Evolutionary conservation across 2,329 filamentous ascomycete genomes (phyloP), one percentile per base, ranked within the genome.

Genomic region (Calonectria naviculata): DNA sequence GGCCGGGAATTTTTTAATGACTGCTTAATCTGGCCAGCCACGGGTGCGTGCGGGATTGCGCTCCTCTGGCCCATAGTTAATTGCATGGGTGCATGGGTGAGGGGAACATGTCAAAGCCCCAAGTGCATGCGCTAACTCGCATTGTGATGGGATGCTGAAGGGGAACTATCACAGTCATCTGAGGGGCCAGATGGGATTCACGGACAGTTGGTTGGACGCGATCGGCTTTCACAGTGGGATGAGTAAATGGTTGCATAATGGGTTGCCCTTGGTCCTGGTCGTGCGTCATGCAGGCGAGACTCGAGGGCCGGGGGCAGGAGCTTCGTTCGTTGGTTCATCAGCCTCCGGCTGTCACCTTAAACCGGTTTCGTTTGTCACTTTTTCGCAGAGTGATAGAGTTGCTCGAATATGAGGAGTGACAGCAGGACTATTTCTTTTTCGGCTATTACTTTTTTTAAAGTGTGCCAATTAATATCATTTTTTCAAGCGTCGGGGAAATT

Each of bases 281-380:
- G 56, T 70, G 67, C 49, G 58, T 70, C 62, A 70, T 70, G 67
- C 54, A 70, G 38, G 52, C 58, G 61, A 65, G 49, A 42, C 21
- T 58, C 15, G 56, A 67, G 41, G 13, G 44, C 34, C 28, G 31
- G 24, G 36, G 21, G 38, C 8, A 10, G 19, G 42, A 28, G 38
- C 24, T n/a, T 41, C 24, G 36, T n/a, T 41, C 24, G 56, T 61
- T 44, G 13, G 56, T 61, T 31, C 19, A 31, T 17, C 26, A 17
- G 44, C 44, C 31, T 29, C 36, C 17, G 44, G 19, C 26, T 46
- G 41, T 67, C 56, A n/a, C 47, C 38, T 41, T 41, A 41, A 52
- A 34, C 46, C 36, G 34, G 38, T 29, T 65, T 65, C 36, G 24
- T 26, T 44, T 28, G 56, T 61, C 36, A 44, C 21, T 44, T 31